A percentile compares a stretch with the other conserved stretches of the same genome.
Conservation (phyloP, 1,284 basidiomycete genomes). For the Fomitopsis pinicola region DNA sequence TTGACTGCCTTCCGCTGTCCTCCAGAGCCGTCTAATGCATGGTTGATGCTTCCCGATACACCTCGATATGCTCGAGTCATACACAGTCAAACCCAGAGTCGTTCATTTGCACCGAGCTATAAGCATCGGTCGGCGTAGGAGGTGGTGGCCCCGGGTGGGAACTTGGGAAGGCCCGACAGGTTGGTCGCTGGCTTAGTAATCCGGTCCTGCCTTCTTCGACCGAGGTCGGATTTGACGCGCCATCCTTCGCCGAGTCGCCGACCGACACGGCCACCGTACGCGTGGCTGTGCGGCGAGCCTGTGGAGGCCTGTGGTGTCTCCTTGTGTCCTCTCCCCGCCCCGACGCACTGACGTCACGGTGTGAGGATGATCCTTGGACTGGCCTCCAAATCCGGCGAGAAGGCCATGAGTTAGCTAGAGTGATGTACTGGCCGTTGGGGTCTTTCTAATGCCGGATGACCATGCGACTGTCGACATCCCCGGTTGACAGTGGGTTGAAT, state of each 20-base stretch:
- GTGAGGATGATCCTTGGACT: background rate
- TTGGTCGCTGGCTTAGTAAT: too few species aligned
- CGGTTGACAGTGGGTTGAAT: too few species aligned
- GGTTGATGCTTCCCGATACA: background rate
- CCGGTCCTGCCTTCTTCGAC: too few species aligned
- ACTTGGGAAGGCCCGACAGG: too few species aligned
- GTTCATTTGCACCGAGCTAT: too few species aligned
- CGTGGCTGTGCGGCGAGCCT: background rate
- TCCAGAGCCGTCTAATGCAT: background rate
- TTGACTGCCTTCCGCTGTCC: background rate
- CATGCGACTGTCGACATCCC: too few species aligned
- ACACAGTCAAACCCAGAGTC: background rate
- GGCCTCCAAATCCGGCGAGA: background rate
- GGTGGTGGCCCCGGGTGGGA: too few species aligned
- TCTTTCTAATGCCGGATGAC: too few species aligned
- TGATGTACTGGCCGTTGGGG: background rate
- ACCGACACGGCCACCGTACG: too few species aligned
- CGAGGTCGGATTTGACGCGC: too few species aligned
- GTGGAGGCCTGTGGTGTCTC: background rate
- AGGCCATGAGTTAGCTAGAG: background rate
- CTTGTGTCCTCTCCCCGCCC: background rate
- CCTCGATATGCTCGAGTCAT: background rate
- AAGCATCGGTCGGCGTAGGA: too few species aligned
- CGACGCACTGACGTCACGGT: background rate
- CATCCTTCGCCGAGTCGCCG: too few species aligned